Conservation (phyloP, 148 eudicot genomes). For the Rhododendron griersonianum region DNA sequence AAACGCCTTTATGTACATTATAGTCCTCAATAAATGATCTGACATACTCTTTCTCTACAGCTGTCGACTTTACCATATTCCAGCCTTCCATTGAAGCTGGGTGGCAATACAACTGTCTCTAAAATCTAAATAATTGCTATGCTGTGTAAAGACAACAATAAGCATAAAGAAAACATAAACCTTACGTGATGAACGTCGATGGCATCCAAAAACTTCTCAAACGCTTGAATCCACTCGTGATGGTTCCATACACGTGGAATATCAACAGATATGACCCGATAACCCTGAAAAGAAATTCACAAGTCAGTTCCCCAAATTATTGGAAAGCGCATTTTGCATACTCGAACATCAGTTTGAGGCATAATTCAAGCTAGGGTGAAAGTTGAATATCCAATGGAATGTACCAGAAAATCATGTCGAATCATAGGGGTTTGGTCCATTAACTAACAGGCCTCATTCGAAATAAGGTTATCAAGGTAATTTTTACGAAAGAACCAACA, state of each 20-base stretch:
- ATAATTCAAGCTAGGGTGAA: neutral
- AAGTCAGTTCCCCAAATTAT: neutral
- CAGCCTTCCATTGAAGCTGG: neutral
- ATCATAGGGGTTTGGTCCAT: neutral
- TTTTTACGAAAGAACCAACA: neutral
- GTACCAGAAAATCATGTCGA: neutral
- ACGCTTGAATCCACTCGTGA: conserved; percentile 92
- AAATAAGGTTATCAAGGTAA: neutral
- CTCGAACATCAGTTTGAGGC: neutral
- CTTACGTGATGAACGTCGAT: conserved; percentile 97
- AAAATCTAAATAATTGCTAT: neutral
- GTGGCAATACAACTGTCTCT: neutral
- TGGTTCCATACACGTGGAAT: conserved; percentile 93
- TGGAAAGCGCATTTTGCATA: neutral
- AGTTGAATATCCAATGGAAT: neutral
- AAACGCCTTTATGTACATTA: neutral
- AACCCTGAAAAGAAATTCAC: conserved; percentile 61
- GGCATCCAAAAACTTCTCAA: conserved; percentile 94
- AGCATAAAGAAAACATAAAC: conserved; percentile 5
- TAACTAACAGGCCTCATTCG: neutral
- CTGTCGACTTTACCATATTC: neutral
- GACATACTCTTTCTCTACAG: neutral
- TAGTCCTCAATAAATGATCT: neutral
- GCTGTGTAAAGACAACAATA: neutral
- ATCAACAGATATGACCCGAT: conserved; percentile 89